phyloP scores from a whole-genome alignment of 306 rosid genomes.

The Prunus campanulata region DNA sequence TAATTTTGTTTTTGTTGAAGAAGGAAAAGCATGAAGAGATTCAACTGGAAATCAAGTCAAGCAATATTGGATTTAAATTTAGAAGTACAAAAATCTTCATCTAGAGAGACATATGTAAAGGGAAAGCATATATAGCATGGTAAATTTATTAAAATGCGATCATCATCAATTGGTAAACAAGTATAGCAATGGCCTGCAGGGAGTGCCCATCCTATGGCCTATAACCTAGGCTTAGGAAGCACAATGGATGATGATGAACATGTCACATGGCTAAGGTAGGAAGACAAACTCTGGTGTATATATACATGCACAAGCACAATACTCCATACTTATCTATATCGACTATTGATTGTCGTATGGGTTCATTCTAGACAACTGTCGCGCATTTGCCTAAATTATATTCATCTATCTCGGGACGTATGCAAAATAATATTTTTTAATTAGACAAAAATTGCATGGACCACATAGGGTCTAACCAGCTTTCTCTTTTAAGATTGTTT shows the following conservation, averaged over 20 bases:
- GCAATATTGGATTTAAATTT: not conserved
- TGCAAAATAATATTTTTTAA: not conserved
- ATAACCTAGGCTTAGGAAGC: not conserved
- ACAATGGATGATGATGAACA: slow-evolving; percentile 16
- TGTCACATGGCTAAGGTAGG: slow-evolving; percentile 1
- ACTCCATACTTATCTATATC: not conserved
- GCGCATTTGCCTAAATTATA: not conserved
- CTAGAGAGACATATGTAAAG: not conserved
- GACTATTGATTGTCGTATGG: not conserved
- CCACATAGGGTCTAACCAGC: slow-evolving; percentile 9
- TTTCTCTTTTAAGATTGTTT: not conserved
- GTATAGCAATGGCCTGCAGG: not conserved
- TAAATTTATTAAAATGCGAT: not conserved
- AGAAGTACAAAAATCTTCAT: not conserved
- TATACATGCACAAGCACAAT: not conserved
- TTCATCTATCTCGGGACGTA: not conserved
- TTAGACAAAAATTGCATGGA: not conserved
- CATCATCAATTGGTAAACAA: not conserved
- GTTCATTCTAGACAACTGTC: not conserved
- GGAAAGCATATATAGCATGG: not conserved
- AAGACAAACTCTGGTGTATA: not conserved
- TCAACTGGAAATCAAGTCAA: not conserved
- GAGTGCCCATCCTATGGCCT: slow-evolving; percentile 13
- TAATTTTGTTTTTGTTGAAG: not conserved
- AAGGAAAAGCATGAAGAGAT: not conserved